These are phyloP conservation scores for Arthrobotrys sinensis DNA, from an alignment of 2,329 filamentous ascomycete genomes.

Conservation along the genomic window DNA sequence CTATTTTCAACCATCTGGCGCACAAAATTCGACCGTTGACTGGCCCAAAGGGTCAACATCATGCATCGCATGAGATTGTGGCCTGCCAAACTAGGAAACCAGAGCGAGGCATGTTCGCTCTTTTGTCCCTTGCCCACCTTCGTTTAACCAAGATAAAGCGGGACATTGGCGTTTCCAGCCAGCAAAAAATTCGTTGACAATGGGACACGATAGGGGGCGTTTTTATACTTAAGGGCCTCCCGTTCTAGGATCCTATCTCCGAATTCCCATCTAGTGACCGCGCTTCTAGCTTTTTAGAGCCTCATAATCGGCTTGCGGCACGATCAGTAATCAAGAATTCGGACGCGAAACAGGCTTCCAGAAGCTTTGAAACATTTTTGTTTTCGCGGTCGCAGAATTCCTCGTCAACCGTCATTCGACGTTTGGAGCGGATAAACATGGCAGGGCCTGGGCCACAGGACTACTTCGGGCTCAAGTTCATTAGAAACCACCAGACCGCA, in stretches of 20 bases:
- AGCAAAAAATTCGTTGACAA: neutral
- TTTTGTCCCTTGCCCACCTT: neutral
- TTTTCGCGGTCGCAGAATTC: neutral
- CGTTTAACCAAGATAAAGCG: neutral
- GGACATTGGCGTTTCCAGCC: neutral
- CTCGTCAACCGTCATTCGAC: neutral
- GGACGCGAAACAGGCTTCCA: neutral
- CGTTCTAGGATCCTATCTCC: neutral
- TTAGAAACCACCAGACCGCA: slow-evolving; percentile 40
- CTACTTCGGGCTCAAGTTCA: slow-evolving; percentile 43
- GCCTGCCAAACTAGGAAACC: slow-evolving; percentile 15
- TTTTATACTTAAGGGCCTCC: slow-evolving; percentile 27
- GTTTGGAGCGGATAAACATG: neutral
- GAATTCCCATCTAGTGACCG: slow-evolving; percentile 6
- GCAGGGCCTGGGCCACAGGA: slow-evolving; percentile 12
- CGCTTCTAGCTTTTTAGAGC: slow-evolving; percentile 9
- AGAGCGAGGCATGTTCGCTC: slow-evolving; percentile 24
- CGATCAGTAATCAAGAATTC: slow-evolving; percentile 20
- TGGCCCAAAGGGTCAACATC: slow-evolving; percentile 2
- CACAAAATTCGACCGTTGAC: neutral
- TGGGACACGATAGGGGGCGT: neutral
- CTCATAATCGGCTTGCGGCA: slow-evolving; percentile 18
- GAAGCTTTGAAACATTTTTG: neutral
- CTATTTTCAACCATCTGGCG: slow-evolving; percentile 6
- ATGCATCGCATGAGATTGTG: slow-evolving; percentile 13